Conservation (phyloP, 2,329 filamentous ascomycete species). For the Tolypocladium sp. region DNA sequence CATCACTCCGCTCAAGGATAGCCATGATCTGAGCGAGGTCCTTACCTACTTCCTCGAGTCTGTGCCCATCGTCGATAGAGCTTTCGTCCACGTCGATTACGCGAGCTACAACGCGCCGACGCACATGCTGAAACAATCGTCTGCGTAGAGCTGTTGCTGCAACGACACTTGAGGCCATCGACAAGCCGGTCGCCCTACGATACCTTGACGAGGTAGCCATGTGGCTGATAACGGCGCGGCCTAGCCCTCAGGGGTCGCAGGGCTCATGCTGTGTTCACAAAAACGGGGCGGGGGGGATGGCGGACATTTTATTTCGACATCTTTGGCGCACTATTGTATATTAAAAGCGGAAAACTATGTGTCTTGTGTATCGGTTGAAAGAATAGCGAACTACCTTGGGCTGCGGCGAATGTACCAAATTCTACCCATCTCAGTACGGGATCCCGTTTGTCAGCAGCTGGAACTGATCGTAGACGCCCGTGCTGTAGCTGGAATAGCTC, state of each 20-base stretch:
- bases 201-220: not conserved
- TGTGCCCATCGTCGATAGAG: slow-evolving; percentile 67
- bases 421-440: slow-evolving; percentile 55
- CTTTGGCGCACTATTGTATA: not conserved
- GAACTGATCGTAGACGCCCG: slow-evolving; percentile 95
- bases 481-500: slow-evolving; percentile 85
- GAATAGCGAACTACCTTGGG: not conserved
- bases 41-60: slow-evolving; percentile 80
- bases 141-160: slow-evolving; percentile 1
- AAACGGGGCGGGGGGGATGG: no score
- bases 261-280: no score
- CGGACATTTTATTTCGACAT: not conserved
- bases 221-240: not conserved
- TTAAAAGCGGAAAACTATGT: not conserved
- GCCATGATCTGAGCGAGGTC: slow-evolving; percentile 68
- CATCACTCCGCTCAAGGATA: slow-evolving; percentile 65
- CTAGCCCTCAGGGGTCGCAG: no score
- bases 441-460: slow-evolving; percentile 96
- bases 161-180: not conserved
- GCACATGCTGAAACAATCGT: slow-evolving; percentile 37
- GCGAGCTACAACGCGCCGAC: slow-evolving; percentile 53
- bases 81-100: slow-evolving; percentile 61
- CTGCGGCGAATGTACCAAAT: not conserved
- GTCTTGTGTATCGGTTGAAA: not conserved
- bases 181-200: not conserved